Evolutionary conservation across 768 basidiomycete species (phyloP).

Genomic region (Cubamyces lactineus): DNA sequence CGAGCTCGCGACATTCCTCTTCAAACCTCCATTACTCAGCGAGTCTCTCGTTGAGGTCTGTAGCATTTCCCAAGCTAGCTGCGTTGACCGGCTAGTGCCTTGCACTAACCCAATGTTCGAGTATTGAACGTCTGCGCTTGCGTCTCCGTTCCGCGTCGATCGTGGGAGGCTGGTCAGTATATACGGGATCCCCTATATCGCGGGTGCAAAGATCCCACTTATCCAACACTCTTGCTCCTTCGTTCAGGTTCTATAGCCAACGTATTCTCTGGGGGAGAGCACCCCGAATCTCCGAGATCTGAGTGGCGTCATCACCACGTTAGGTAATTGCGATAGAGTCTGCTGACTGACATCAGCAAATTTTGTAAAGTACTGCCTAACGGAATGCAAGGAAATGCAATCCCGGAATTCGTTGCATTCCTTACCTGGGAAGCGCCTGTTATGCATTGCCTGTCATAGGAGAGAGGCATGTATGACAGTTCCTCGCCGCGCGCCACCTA

Average conservation of each 20-base stretch:
- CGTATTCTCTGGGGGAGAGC: neutral
- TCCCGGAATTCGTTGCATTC: no score
- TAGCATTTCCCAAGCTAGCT: no score
- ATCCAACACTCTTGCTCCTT: neutral
- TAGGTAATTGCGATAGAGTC: neutral
- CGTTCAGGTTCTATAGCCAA: neutral
- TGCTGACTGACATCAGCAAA: neutral
- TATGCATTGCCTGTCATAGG: no score
- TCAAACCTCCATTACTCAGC: no score
- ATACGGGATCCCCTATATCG: neutral
- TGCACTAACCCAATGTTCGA: no score
- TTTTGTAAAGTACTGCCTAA: no score
- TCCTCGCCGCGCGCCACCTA: no score
- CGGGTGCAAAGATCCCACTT: neutral
- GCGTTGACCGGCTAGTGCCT: no score
- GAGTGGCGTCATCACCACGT: slow-evolving; percentile 7
- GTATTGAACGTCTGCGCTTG: neutral
- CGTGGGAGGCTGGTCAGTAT: neutral
- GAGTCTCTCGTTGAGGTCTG: no score
- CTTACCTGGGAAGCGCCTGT: no score
- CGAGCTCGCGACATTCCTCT: neutral
- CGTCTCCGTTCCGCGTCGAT: slow-evolving; percentile 3
- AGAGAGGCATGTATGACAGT: no score
- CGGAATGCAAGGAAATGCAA: no score
- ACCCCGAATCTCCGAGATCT: slow-evolving; percentile 18